Percentiles rank a stretch among this genome's conserved stretches.
phyloP scores from a whole-genome alignment of 306 rosid species.

The Castanea crenata region DNA sequence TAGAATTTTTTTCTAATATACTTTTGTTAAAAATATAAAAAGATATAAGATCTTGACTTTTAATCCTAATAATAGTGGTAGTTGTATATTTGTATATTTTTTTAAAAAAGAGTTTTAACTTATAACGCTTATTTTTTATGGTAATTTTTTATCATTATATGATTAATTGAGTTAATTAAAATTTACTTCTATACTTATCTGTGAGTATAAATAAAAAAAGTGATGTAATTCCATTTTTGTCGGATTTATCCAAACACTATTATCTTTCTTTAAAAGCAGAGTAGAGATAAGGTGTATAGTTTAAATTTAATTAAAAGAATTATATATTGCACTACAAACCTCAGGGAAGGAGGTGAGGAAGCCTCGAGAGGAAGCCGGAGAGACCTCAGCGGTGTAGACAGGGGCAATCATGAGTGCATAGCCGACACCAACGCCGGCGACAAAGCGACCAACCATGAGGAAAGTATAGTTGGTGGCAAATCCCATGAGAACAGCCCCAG shows the following conservation, averaged over 20 bases:
- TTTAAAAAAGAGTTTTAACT: accelerated
- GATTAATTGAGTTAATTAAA: accelerated
- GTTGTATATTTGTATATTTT: too few species aligned
- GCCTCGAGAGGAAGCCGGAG: constrained; percentile 80
- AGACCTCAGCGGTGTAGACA: constrained; percentile 81
- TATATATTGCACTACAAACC: constrained; percentile 27
- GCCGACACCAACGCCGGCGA: constrained; percentile 83
- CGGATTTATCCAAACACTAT: not conserved
- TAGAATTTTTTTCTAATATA: too few species aligned
- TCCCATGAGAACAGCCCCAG: constrained; percentile 81
- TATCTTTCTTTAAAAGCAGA: not conserved
- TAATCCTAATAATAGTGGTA: too few species aligned
- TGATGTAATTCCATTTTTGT: too few species aligned
- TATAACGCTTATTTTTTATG: accelerated
- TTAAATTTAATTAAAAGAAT: not conserved
- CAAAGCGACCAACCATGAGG: constrained; percentile 75
- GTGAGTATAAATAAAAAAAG: too few species aligned
- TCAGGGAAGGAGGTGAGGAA: constrained; percentile 84
- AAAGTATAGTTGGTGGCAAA: constrained; percentile 73
- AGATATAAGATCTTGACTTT: too few species aligned
- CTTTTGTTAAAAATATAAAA: too few species aligned
- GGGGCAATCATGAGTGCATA: constrained; percentile 83
- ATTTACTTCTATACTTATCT: too few species aligned
- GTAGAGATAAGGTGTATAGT: not conserved
- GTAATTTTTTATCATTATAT: accelerated